Evolutionary conservation across 805 yeast species (phyloP), one percentile per base, ranked within the genome.

Genomic region (Candida ascalaphidarum): DNA sequence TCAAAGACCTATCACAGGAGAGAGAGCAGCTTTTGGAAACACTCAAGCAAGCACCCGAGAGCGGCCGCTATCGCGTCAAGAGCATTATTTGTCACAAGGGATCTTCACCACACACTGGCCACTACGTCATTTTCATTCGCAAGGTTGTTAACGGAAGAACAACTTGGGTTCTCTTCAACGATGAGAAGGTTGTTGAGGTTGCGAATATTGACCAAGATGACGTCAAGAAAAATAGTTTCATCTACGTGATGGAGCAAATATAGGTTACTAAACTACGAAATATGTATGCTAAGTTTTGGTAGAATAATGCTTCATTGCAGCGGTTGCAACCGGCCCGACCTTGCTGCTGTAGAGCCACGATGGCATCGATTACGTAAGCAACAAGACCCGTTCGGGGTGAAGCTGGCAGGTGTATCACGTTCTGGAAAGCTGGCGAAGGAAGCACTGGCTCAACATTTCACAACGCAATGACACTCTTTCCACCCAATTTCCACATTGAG

Each of bases 31-130:
- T 45, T 28, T 34, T 20, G 5, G 26, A 34, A 18, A 38, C 50
- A 15, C 23, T 29, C 14, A 23, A 28, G 17, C 27, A 37, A 5
- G 25, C 30, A 3, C 22, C 29, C 5, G 24, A 34, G 12, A 14
- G 28, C 4, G 50, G 47, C 2, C 34, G 40, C 11, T 85, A 78
- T 45, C 36, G 42, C 4, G 52, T 88, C 26, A 61, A 67, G 24
- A 80, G 81, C 0, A 78, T 82, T 4, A 64, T 88, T 11, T 85
- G 95, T 48, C 96, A 86, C 52, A 88, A 86, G 50, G 96, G 96
- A 6, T 65, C 75, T 2, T 80, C 94, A 9, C 80, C 84, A 1
- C 95, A 88, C 40, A 82, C 95, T 0, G 96, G 96, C 1, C 96
- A 86, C 50, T 86, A 86, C 51, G 96, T 88, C 22, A 82, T 78